Base-by-base conservation (phyloP, 306 rosid genomes). In the Lathyrus sativus region DNA sequence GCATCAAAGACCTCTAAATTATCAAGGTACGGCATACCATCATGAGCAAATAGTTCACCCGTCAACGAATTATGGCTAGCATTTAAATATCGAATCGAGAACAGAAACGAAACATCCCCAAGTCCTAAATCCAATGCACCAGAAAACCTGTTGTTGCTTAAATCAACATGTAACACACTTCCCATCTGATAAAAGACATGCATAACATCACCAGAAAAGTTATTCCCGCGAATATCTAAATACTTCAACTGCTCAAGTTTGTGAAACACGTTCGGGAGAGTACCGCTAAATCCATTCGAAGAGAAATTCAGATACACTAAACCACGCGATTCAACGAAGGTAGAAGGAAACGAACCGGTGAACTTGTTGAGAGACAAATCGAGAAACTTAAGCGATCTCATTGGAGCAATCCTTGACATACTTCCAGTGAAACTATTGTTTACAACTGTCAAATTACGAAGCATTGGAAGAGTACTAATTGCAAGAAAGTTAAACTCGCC, bases 1-100 rank as follows among this genome's bases (percentile, higher is more conserved):
- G 87, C 95, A 87, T 90, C 96, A 35, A 90, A 80, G n/a, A 87
- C 83, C 82, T 82, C 91, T 82, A 90, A 85, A 77, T 72, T 85
- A 74, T 90, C 96, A 59, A 90, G 87, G 74, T 83, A 90, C 17
- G 96, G 85, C 83, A 87, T 80, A 55, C 91, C 96, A 82, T 87
- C 95, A 65, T 90, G 95, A 59, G 80, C 81, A 80, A 90, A 90
- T 44, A 84, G 87, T 77, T 85, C 83, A 58, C 95, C 95, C 42
- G 17, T 65, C 88, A 90, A 79, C 24, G 81, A 69, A 81, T 90
- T 90, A 58, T 79, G 79, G 64, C 96, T 90, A 26, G 87, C 53
- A 77, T 90, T 90, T 18, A 90, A 78, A 68, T 84, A 77, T 3
- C 51, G 82, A 70, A 90, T 71, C 1, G 95, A 82, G 9, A 88